Evolutionary conservation across 2,329 filamentous ascomycete species (phyloP).

Genomic region (Coccinonectria pachysandricola): DNA sequence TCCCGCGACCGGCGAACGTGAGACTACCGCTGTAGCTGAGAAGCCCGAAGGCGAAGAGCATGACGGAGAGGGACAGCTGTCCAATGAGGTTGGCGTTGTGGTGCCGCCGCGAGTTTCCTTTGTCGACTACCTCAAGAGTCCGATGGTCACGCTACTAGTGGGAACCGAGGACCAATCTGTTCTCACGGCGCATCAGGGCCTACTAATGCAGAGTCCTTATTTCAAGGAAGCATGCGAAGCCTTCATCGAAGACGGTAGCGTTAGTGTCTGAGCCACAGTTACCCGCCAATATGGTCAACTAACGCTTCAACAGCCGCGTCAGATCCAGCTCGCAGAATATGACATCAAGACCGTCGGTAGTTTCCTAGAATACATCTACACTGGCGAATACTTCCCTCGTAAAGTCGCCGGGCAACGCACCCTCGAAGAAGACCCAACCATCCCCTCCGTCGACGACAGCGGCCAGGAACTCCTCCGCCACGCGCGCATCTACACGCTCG

Average conservation of each 20-base stretch:
- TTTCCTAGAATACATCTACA: conserved; percentile 33
- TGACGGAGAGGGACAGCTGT: conserved; percentile 23
- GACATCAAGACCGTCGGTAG: conserved; percentile 26
- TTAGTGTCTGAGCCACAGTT: conserved; percentile 27
- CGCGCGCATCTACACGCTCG: conserved; percentile 80
- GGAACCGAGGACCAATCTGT: conserved; percentile 52
- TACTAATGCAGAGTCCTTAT: conserved; percentile 65
- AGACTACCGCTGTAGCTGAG: no score
- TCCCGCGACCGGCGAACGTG: no score
- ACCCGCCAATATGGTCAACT: neutral
- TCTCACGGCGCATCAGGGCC: conserved; percentile 69
- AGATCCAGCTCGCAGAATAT: conserved; percentile 50
- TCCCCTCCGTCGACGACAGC: conserved; percentile 61
- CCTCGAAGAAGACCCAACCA: conserved; percentile 58
- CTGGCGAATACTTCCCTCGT: conserved; percentile 57
- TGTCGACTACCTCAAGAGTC: conserved; percentile 54
- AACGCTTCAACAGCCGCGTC: conserved; percentile 39
- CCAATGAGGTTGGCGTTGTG: conserved; percentile 24
- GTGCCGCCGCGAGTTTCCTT: conserved; percentile 32
- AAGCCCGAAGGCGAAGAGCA: no score
- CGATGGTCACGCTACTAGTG: conserved; percentile 58
- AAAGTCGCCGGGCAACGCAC: conserved; percentile 51
- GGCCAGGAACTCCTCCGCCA: conserved; percentile 80
- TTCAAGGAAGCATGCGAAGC: conserved; percentile 54
- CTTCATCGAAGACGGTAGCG: conserved; percentile 51